Evolutionary conservation across 2,329 filamentous ascomycete genomes (phyloP).

Genomic region (Sporothrix dimorphospora): DNA sequence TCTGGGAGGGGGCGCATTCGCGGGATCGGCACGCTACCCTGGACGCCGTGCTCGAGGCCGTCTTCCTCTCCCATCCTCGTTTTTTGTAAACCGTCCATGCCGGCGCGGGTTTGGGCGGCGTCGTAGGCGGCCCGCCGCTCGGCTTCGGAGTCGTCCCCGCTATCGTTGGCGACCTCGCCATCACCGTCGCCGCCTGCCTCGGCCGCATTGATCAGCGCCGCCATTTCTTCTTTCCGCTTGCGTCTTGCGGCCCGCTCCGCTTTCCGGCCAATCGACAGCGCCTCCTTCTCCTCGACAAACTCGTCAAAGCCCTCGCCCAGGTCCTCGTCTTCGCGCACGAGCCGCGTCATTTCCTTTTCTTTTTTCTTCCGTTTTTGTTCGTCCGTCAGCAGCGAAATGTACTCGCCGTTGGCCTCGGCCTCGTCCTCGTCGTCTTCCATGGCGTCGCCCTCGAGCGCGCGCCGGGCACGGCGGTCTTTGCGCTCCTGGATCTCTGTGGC

Average conservation of each 20-base stretch:
- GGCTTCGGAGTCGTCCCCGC: conserved; percentile 69
- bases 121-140: conserved; percentile 83
- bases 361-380: conserved; percentile 42
- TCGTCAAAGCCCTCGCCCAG: conserved; percentile 92
- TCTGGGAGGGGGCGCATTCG: conserved; percentile 79
- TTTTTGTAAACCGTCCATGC: conserved; percentile 72
- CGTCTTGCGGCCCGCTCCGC: conserved; percentile 73
- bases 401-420: conserved; percentile 39
- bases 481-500: conserved; percentile 87
- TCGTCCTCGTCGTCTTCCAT: conserved; percentile 64
- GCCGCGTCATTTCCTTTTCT: conserved; percentile 70
- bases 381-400: conserved; percentile 40
- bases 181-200: conserved; percentile 59
- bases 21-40: conserved; percentile 48
- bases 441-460: conserved; percentile 71
- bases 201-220: conserved; percentile 77
- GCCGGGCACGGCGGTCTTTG: conserved; percentile 82
- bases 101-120: conserved; percentile 79
- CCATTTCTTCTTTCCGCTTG: conserved; percentile 75
- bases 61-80: conserved; percentile 43
- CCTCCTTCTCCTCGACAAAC: conserved; percentile 77
- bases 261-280: conserved; percentile 74
- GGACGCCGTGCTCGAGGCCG: conserved; percentile 38
- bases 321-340: conserved; percentile 87
- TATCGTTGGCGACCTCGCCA: conserved; percentile 62